A percentile compares a stretch with the other conserved stretches of the same genome.
These are phyloP conservation scores for Verticillium longisporum DNA, from an alignment of 2,329 filamentous ascomycete species.

Conservation along the genomic window DNA sequence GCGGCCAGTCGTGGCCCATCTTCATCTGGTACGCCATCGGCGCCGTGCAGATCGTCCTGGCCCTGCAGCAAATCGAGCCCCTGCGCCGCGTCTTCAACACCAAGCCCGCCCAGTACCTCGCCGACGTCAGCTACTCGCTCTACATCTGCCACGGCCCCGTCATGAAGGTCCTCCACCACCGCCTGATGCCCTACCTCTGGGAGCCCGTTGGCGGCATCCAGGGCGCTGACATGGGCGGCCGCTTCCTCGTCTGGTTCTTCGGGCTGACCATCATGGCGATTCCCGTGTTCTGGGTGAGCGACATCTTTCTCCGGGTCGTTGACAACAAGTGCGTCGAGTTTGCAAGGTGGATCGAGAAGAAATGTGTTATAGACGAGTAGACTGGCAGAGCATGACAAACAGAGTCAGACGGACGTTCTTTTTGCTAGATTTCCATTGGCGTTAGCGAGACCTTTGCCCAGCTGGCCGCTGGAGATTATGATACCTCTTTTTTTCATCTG, in stretches of 20 bases:
- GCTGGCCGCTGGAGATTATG: not conserved
- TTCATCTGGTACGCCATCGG: conserved; percentile 29
- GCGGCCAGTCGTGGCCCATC: conserved; percentile 22
- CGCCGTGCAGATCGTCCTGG: conserved; percentile 21
- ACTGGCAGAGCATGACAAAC: not conserved
- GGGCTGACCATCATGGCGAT: conserved; percentile 27
- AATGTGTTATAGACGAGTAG: conserved; percentile 7
- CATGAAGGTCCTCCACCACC: conserved; percentile 27
- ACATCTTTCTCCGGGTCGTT: conserved; percentile 52
- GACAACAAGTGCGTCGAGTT: conserved; percentile 40
- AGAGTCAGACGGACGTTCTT: no score
- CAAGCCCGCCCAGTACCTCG: conserved; percentile 45
- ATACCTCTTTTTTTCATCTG: not conserved
- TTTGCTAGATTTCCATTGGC: not conserved
- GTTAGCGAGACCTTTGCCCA: not conserved
- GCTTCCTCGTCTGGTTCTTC: conserved; percentile 25
- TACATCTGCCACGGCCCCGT: conserved; percentile 52
- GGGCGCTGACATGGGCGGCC: conserved; percentile 23
- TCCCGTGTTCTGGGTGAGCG: conserved; percentile 44
- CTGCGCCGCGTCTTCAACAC: conserved; percentile 34
- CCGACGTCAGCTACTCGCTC: conserved; percentile 48
- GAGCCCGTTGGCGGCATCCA: conserved; percentile 21
- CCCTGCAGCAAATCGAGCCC: conserved; percentile 21
- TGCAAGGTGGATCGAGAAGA: conserved; percentile 38
- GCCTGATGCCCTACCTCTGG: conserved; percentile 11